Evolutionary conservation across 495 filamentous ascomycete genomes (phyloP).

Genomic region (Xylaria flabelliformis): DNA sequence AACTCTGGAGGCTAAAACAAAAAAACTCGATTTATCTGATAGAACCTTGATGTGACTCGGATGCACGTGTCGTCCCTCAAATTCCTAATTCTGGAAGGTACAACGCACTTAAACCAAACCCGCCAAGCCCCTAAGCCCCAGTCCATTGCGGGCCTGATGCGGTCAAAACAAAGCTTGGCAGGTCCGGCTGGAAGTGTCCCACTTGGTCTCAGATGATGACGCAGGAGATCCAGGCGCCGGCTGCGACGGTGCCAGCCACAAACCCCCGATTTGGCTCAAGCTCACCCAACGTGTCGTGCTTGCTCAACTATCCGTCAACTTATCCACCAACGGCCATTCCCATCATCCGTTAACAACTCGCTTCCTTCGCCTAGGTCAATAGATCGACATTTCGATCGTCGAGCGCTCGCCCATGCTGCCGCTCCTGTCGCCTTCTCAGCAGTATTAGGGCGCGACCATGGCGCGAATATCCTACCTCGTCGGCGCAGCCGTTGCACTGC

Average conservation of each 20-base stretch:
- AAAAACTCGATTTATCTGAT: too few species aligned
- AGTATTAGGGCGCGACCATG: conserved; percentile 37
- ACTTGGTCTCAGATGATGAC: conserved; percentile 36
- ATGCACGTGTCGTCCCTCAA: background rate
- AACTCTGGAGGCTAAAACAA: background rate
- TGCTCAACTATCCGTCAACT: background rate
- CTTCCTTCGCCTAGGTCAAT: background rate
- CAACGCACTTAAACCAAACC: background rate
- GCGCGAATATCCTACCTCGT: conserved; percentile 43
- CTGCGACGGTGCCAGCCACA: conserved; percentile 11
- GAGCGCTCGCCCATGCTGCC: conserved; percentile 26
- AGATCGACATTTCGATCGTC: background rate
- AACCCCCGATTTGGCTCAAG: conserved; percentile 5
- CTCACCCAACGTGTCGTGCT: conserved; percentile 2
- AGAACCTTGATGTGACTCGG: background rate
- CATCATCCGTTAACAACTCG: background rate
- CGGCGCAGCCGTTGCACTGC: conserved; percentile 43
- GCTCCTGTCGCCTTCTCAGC: background rate
- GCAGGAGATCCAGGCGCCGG: conserved; percentile 29
- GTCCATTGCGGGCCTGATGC: background rate
- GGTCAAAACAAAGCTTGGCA: conserved; percentile 26
- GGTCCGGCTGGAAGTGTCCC: conserved; percentile 10
- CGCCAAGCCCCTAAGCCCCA: conserved; percentile 29
- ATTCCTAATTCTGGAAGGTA: background rate
- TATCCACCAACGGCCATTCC: conserved; percentile 7